A percentile compares a stretch with the other conserved stretches of the same genome.
Conservation (phyloP, 2,329 filamentous ascomycete species). For the Bipolaris cookei region DNA sequence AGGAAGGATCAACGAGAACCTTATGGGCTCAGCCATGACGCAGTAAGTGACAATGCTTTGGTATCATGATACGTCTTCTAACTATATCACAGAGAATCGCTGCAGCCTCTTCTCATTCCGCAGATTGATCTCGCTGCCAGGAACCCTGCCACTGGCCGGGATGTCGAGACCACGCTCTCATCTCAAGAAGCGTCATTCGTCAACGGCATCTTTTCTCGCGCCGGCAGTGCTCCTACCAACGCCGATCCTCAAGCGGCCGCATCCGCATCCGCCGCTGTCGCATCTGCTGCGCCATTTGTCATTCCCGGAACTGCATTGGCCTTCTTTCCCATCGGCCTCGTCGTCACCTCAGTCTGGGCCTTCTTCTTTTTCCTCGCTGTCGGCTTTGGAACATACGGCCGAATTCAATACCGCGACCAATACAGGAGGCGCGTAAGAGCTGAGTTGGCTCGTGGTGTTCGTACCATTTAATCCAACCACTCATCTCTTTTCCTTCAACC, state of each 20-base stretch:
- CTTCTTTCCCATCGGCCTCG: constrained; percentile 72
- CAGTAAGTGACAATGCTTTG: constrained; percentile 59
- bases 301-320: constrained; percentile 72
- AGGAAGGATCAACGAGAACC: constrained; percentile 67
- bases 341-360: constrained; percentile 70
- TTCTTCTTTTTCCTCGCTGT: constrained; percentile 60
- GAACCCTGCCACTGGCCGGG: constrained; percentile 54
- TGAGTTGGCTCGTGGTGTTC: constrained; percentile 42
- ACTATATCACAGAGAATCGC: constrained; percentile 55
- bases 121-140: constrained; percentile 69
- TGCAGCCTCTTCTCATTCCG: constrained; percentile 71
- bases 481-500: not conserved
- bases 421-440: constrained; percentile 62
- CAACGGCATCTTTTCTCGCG: constrained; percentile 70
- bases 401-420: constrained; percentile 69
- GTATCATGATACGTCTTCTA: constrained; percentile 11
- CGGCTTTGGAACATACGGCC: constrained; percentile 69
- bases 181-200: constrained; percentile 75
- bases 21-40: constrained; percentile 63
- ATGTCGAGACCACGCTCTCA: constrained; percentile 68
- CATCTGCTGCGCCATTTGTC: constrained; percentile 62
- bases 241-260: constrained; percentile 52
- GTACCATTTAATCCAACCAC: constrained; percentile 40
- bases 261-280: constrained; percentile 52
- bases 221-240: constrained; percentile 57